A percentile compares a stretch with the other conserved stretches of the same genome.
Conservation (phyloP, 306 rosid genomes). For the Chamaecrista fasciculata region DNA sequence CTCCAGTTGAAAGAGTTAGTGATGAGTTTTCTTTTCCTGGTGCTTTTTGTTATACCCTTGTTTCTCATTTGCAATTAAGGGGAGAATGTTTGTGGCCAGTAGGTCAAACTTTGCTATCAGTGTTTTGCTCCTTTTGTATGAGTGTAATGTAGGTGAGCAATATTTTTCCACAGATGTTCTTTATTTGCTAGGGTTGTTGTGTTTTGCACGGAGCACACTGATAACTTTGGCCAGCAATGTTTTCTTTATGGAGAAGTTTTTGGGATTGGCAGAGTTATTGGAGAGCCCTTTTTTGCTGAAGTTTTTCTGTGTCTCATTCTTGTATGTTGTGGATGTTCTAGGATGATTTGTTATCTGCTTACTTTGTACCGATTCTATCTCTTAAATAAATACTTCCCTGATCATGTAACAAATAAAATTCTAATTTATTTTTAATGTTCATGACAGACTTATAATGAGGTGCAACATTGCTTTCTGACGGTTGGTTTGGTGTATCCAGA, state of each 20-base stretch:
- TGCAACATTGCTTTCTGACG: conserved; percentile 92
- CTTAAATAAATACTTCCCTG: conserved; percentile 20
- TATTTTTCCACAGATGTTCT: conserved; percentile 6
- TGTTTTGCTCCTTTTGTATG: neutral
- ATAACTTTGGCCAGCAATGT: neutral
- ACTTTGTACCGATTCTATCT: conserved; percentile 13
- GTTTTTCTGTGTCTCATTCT: neutral
- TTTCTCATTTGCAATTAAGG: neutral
- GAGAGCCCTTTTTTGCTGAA: conserved; percentile 12
- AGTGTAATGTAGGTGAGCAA: neutral
- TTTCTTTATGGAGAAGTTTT: conserved; percentile 16
- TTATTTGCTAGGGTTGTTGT: conserved; percentile 12
- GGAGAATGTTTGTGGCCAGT: neutral
- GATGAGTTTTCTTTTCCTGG: neutral
- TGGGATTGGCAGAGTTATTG: conserved; percentile 17
- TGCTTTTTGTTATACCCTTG: conserved; percentile 1
- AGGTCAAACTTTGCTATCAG: conserved; percentile 21
- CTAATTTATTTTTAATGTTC: conserved; percentile 24
- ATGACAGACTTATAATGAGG: conserved; percentile 87
- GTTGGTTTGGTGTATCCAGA: conserved; percentile 90
- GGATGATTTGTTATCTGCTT: neutral
- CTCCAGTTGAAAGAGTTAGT: conserved; percentile 24
- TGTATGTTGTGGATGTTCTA: conserved; percentile 7
- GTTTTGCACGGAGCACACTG: conserved; percentile 15
- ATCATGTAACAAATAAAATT: neutral